These are phyloP conservation scores for Suhomyces maxii DNA, from an alignment of 1,139 yeast species.

Conservation along the genomic window DNA sequence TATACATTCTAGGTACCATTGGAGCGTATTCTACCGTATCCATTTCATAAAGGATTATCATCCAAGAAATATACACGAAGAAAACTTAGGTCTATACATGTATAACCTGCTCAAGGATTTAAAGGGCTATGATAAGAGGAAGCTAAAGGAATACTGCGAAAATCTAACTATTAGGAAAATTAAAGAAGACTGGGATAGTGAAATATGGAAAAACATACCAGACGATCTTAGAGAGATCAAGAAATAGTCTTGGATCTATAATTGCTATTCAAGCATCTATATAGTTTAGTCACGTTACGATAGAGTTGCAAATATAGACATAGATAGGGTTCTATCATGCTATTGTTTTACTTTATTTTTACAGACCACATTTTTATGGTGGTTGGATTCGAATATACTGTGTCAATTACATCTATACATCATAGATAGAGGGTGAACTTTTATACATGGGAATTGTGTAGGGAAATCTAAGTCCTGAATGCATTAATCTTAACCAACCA, in stretches of 20 bases:
- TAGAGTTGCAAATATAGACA: no score
- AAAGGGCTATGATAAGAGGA: slow-evolving; percentile 6
- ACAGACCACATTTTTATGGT: neutral
- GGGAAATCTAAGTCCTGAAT: slow-evolving; percentile 4
- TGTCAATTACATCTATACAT: slow-evolving; percentile 7
- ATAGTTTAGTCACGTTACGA: no score
- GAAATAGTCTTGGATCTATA: no score
- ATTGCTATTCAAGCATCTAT: no score
- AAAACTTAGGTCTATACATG: slow-evolving; percentile 23
- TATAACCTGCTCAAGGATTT: slow-evolving; percentile 21
- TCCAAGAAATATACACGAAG: slow-evolving; percentile 46
- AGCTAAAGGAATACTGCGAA: slow-evolving; percentile 1
- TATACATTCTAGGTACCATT: slow-evolving; percentile 47
- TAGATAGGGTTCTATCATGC: no score
- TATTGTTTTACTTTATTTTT: no score
- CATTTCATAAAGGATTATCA: slow-evolving; percentile 44
- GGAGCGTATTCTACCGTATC: slow-evolving; percentile 62
- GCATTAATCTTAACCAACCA: slow-evolving; percentile 53
- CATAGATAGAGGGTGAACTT: slow-evolving; percentile 9
- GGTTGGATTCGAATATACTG: neutral
- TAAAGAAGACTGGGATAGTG: slow-evolving; percentile 21
- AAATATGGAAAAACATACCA: slow-evolving; percentile 40
- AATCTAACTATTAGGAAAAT: slow-evolving; percentile 17
- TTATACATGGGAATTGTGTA: slow-evolving; percentile 10
- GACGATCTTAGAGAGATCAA: slow-evolving; percentile 34